Base-by-base conservation (phyloP, 2,329 filamentous ascomycete species). In the Dactylonectria estremocensis region DNA sequence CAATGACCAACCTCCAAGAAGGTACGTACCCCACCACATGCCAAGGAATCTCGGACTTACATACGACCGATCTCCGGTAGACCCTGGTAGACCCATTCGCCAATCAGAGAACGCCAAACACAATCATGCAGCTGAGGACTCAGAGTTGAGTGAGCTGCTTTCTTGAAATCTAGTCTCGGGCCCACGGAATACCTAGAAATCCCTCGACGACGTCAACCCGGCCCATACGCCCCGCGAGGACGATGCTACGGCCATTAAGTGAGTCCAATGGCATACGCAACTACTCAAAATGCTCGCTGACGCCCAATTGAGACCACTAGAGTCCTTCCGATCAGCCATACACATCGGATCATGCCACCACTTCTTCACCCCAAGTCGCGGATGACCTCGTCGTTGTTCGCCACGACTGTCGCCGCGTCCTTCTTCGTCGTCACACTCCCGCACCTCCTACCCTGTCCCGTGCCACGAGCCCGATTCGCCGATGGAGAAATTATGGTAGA, bases 341-440 rank as follows among this genome's bases (percentile, higher is more conserved):
- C 64, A 46, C 28, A 54, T 61, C 40, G 71, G 61, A 83, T 78
- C 79, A 96, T 96, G 93, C 91, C 94, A 77, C 93, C 94, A 69
- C 92, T 95, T 83, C 91, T 99, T 48, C 96, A 99, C 81, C 96
- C 96, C 37, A 92, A 95, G 81, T 98, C 95, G 74, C 92, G 94
- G 76, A 93, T 94, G 84, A 99, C 96, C 75, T 95, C 93, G 64
- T 96, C 95, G 52, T 91, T 99, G 68, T 99, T 99, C 84, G 95
- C 94, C 57, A 94, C 93, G n/a, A 98, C 95, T 1, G 89, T 98
- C 61, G 87, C 93, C 69, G 91, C 95, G 35, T 96, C 93, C 74
- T 97, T 99, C 81, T 88, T 97, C 70, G 95, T 99, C 69, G 96
- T 99, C 60, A 94, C 90, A 33, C 86, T 97, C 50, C 96, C 96